Base-by-base conservation (phyloP, 1,139 yeast species). In the Geotrichum carabidarum region DNA sequence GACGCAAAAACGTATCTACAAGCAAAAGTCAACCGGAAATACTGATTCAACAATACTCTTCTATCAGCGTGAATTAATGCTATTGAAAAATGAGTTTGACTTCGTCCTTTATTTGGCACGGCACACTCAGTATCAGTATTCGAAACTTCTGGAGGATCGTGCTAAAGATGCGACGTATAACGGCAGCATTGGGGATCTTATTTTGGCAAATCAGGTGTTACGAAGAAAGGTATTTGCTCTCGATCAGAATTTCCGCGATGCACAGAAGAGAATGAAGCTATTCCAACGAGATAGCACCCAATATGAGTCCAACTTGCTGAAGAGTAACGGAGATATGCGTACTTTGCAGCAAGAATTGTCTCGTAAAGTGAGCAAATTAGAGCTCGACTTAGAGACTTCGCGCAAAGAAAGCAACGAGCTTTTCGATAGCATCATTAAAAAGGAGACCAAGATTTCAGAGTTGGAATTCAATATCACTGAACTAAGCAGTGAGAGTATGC, bases 1-100 rank as follows among this genome's bases (percentile, higher is more conserved):
- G 12, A 34, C 14, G 3, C 48, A 46, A 32, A 50, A 44, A 30
- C 48, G 14, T 4, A 34, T 34, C 12, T 7, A 34, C 12, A 34
- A 34, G 37, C 37, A 14, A 51, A 40, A 22, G 43, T 60, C 34
- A 56, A 53, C 17, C 55, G 62, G 14, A 58, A 59, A 15, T 57
- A 54, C 1, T 60, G 59, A 34, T 51, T 63, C 14, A 62, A 60
- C 37, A 58, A 59, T 11, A 53, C 63, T 48, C 60, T 80, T 74
- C 60, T 82, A 79, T 61, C 80, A 78, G 55, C 70, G 90, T 56
- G 86, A 84, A 60, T 69, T 84, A 34, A 66, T 84, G 51, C 71
- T 84, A 42, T 65, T 78, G 57, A 77, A 78, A 55, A 84, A 84
- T 63, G 91, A 84, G 64, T 71, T 83, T 47, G 86, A 83, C 51